Conservation (phyloP, 345 rosid genomes). For the Eucalyptus tenuipes region DNA sequence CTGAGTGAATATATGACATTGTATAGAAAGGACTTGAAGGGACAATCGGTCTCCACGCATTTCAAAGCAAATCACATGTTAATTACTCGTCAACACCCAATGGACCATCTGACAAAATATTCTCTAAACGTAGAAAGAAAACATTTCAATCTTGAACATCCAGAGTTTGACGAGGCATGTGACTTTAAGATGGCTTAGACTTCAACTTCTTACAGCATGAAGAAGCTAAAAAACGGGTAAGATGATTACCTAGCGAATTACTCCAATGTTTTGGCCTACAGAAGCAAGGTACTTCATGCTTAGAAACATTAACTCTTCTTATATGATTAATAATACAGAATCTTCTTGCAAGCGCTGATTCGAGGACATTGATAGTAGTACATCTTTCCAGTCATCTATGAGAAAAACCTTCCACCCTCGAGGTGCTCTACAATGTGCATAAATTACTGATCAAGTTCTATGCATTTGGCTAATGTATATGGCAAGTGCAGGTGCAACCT, state of each 20-base stretch:
- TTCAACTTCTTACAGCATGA: not conserved
- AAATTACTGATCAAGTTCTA: not conserved
- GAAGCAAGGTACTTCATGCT: not conserved
- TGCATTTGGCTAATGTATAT: not conserved
- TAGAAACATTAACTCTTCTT: not conserved
- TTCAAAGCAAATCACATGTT: not conserved
- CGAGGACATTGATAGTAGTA: not conserved
- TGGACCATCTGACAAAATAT: not conserved
- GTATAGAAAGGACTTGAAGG: not conserved
- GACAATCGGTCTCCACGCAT: not conserved
- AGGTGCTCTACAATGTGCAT: not conserved
- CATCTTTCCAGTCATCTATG: not conserved
- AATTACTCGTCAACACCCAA: not conserved
- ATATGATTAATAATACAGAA: not conserved
- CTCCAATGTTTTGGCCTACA: not conserved
- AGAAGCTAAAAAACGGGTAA: not conserved
- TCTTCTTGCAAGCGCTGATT: not conserved
- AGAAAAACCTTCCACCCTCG: not conserved
- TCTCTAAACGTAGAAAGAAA: not conserved
- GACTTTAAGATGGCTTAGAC: not conserved
- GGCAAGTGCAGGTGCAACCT: not conserved
- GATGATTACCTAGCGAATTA: not conserved
- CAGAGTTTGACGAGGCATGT: not conserved
- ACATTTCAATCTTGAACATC: not conserved
- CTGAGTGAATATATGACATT: not conserved